These are phyloP conservation scores for Cercospora janseana DNA, from an alignment of 2,329 filamentous ascomycete species.

Conservation along the genomic window DNA sequence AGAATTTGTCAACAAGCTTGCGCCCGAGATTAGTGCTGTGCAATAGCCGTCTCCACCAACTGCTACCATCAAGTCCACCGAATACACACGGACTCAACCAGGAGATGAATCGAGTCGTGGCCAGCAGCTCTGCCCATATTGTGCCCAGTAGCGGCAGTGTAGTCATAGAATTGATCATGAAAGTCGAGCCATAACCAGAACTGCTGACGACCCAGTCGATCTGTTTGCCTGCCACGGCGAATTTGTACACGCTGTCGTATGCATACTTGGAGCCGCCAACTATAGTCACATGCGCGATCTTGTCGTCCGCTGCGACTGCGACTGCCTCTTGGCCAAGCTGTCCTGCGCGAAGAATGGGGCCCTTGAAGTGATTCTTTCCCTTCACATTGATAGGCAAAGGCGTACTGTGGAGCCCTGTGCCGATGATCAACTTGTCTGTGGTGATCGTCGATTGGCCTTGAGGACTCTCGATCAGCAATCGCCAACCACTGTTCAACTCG, in stretches of 20 bases:
- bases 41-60: conserved; percentile 18
- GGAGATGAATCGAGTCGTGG: conserved; percentile 16
- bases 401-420: conserved; percentile 6
- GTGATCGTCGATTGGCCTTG: not conserved
- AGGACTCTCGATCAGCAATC: conserved; percentile 5
- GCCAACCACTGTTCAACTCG: conserved; percentile 13
- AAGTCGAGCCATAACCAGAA: conserved; percentile 18
- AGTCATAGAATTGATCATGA: conserved; percentile 11
- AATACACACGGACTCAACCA: conserved; percentile 18
- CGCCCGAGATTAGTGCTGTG: conserved; percentile 17
- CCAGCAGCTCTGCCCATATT: conserved; percentile 16
- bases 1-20: conserved; percentile 13
- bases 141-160: conserved; percentile 10
- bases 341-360: conserved; percentile 13
- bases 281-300: conserved; percentile 15
- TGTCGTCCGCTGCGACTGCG: not conserved
- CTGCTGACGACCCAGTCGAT: conserved; percentile 19
- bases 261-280: conserved; percentile 19
- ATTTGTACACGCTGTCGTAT: conserved; percentile 17
- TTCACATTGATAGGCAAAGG: conserved; percentile 8
- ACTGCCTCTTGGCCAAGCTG: conserved; percentile 4
- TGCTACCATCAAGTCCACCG: conserved; percentile 16
- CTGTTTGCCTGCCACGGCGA: conserved; percentile 19
- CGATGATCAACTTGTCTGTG: conserved; percentile 18
- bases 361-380: conserved; percentile 13